Evolutionary conservation across 345 rosid genomes (phyloP), one percentile per base, ranked within the genome.

Genomic region (Pistacia integerrima): DNA sequence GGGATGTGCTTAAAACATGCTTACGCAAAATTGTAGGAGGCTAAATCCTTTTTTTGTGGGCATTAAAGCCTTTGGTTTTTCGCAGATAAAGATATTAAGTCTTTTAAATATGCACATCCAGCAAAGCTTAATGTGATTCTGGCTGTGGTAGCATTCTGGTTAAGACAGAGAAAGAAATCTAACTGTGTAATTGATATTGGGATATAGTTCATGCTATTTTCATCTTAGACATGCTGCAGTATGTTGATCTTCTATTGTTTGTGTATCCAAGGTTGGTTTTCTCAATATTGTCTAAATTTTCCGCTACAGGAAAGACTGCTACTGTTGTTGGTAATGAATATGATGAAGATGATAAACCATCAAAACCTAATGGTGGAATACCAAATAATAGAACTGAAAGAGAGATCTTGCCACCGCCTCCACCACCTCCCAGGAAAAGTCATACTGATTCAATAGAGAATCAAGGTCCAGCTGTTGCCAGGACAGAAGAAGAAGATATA

Each of bases 401-500:
- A 72, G 92, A 89, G 80, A 72, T 82, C 49, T 17, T 87, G 78
- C 92, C 88, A 30, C 93, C 92, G 1, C 94, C 99, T 41, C 97
- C 98, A 13, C 88, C 89, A 8, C 97, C 85, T 72, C 83, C 88
- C 12, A 84, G 36, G 76, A 90, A 79, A 73, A 84, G 77, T 79
- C 84, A 77, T 68, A 35, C 79, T 70, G 93, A 93, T 70, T 77
- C 82, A 52, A 80, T 52, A 57, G 94, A 85, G 79, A 92, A 90
- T 79, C 92, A 84, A 81, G 90, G 65, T 10, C 88, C 90, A 14
- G 67, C 76, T 64, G 85, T 84, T 84, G 80, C 89, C 59, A 92
- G 97, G 84, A 77, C 81, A 67, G 97, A 88, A 4, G 94, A 92
- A 28, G 90, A 91, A 72, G 99, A 96, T 84, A 92, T 96, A 78